Base-by-base conservation (phyloP, 495 filamentous ascomycete species). In the Penicillium mononematosum region DNA sequence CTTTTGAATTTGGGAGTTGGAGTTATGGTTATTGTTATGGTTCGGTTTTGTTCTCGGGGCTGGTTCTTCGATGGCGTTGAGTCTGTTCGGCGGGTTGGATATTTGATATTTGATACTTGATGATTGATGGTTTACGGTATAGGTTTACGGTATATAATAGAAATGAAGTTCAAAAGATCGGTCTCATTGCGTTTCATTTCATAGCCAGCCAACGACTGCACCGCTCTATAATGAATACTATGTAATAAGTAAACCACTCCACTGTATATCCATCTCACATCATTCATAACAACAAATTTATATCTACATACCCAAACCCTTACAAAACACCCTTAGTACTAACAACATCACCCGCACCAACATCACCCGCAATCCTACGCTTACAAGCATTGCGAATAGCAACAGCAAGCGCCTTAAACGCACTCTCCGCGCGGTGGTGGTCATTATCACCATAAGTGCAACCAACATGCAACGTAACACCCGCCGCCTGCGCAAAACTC, bases 401-500 rank as follows among this genome's bases (percentile, higher is more conserved):
- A 48, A 94, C 84, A 1, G 94, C 94, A 58, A 97, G 71, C 51
- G 95, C 95, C 82, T 98, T 98, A 70, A 98, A 98, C 43, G 94
- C 94, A 68, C 89, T 93, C 83, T 98, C 94, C 27, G 94, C 95
- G 50, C 91, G 78, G 72, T 98, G 94, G 73, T 98, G 94, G 73
- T 98, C 95, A 73, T 98, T 98, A 45, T 88, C 83, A 25, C 94
- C 94, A 51, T 88, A 81, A 43, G 95, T 66, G 68, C 88, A 90
- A 70, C 96, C 91, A 47, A 98, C 89, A 77, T 98, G 94, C 73
- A 98, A 69, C 29, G 94, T 98, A 46, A 96, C 80, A n/a, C 89
- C 84, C 7, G 94, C 91, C 5, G 83, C 88, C 77, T 93, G 88
- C 39, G 93, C 92, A 75, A 96, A 98, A 74, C 88, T 92, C 75